Evolutionary conservation across 164 flowering plant genomes (phyloP), one percentile per base, ranked within the genome.

Genomic region (Cinnamomum chago): DNA sequence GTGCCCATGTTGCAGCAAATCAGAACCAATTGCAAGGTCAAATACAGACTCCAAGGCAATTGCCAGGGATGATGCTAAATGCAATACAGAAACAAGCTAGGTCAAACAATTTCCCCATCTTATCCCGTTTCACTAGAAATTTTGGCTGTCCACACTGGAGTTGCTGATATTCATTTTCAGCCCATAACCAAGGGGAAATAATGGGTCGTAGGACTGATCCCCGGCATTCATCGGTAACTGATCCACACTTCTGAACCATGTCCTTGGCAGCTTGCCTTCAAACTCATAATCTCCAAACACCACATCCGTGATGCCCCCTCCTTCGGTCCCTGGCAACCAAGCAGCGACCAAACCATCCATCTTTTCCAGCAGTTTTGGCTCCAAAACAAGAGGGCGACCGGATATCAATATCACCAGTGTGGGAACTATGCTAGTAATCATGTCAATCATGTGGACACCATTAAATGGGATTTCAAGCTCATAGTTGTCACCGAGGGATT

Each of bases 291-390:
- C 94, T 58, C 97, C 94, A 67, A 92, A 92, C 17, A 92, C 24
- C 58, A 92, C 95, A 80, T 94, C 98, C 4, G 92, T 70, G 15
- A 94, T 77, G 71, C 98, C 95, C 12, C 1, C 69, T 62, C 95
- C 92, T 82, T 94, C 97, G 65, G 81, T 92, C 68, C 98, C 97
- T 66, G 98, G 95, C 78, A 92, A 79, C 93, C 96, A 93, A 71
- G 97, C 95, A 67, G 90, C 98, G 60, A 90, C 82, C 1, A 94
- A 77, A 58, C 88, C 94, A 47, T 90, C 93, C 1, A 86, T 81
- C 72, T 88, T 89, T 23, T 85, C 89, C 79, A 94, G 72, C 33
- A 90, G 68, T 73, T 60, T n/a, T 14, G 90, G 89, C 67, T 87
- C 93, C 66, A 90, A 11, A 40, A 88, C 87, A 73, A 92, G 65